phyloP scores from a whole-genome alignment of 345 rosid genomes.

The Gossypium turneri region DNA sequence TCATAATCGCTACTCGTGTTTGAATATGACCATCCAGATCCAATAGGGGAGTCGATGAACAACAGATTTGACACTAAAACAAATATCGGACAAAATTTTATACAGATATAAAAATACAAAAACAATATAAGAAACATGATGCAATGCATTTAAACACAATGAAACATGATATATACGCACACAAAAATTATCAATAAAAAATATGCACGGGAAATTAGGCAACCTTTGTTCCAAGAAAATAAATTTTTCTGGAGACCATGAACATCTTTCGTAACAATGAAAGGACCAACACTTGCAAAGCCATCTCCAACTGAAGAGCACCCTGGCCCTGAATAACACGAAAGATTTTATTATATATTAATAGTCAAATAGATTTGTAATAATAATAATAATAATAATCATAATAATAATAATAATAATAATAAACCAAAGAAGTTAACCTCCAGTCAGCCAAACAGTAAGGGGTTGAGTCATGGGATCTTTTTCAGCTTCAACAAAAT shows the following conservation, averaged over 20 bases:
- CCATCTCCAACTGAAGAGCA: constrained; percentile 8
- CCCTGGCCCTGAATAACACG: constrained; percentile 1
- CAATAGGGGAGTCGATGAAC: not conserved
- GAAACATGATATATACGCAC: not conserved
- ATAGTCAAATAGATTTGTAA: not conserved
- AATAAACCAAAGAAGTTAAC: not conserved
- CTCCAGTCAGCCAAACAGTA: constrained; percentile 9
- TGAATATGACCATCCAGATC: constrained; percentile 1
- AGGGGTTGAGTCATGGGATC: not conserved
- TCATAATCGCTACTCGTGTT: not conserved
- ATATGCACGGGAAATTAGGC: not conserved
- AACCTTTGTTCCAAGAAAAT: constrained; percentile 12
- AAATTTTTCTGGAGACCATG: not conserved
- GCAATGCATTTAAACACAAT: not conserved
- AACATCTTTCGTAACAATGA: not conserved
- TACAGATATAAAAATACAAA: too few species aligned
- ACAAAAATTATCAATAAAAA: not conserved
- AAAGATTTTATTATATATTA: too few species aligned
- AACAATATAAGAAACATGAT: too few species aligned
- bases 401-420: not conserved
- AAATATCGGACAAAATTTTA: too few species aligned
- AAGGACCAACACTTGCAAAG: constrained; percentile 7
- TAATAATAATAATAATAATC: not conserved
- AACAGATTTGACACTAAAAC: not conserved
- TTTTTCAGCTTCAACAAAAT: not conserved